Conservation (phyloP, 805 yeast species). For the Metschnikowia orientalis region DNA sequence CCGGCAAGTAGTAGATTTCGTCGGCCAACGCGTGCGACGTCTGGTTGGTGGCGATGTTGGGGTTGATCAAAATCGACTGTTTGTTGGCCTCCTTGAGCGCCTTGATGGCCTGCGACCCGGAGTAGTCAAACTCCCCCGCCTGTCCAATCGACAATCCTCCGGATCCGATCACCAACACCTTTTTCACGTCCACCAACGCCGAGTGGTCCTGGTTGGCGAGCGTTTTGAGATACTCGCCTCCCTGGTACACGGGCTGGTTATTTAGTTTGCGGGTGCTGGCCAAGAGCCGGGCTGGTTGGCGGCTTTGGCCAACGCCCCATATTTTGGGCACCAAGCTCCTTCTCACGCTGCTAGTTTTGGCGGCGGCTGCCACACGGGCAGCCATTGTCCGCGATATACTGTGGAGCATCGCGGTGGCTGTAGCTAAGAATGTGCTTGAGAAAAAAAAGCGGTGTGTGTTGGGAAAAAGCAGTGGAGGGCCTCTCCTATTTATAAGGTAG, state of each 20-base stretch:
- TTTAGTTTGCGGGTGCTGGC: slow-evolving; percentile 3
- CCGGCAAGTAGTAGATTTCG: slow-evolving; percentile 92
- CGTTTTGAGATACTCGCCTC: slow-evolving; percentile 54
- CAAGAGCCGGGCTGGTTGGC: slow-evolving; percentile 3
- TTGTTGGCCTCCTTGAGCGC: slow-evolving; percentile 90
- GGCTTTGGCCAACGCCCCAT: neutral
- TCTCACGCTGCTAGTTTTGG: no score
- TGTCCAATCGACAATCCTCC: slow-evolving; percentile 98
- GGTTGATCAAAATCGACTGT: slow-evolving; percentile 81
- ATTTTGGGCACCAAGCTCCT: neutral
- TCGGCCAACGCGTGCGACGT: slow-evolving; percentile 94
- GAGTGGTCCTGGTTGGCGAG: slow-evolving; percentile 59
- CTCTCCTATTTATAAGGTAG: slow-evolving; percentile 13
- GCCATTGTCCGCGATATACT: slow-evolving; percentile 8
- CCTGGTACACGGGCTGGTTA: slow-evolving; percentile 45
- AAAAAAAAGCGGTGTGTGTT: neutral
- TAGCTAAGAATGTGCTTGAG: slow-evolving; percentile 1
- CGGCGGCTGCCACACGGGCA: slow-evolving; percentile 7
- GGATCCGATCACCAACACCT: slow-evolving; percentile 90
- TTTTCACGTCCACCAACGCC: slow-evolving; percentile 73
- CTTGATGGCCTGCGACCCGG: slow-evolving; percentile 96
- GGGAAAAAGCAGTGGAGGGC: slow-evolving; percentile 1
- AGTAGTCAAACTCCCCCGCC: slow-evolving; percentile 97
- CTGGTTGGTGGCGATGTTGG: slow-evolving; percentile 95
- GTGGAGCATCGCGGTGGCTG: slow-evolving; percentile 14